Conservation (phyloP, 2,329 filamentous ascomycete genomes). For the Juglanconis oblonga region DNA sequence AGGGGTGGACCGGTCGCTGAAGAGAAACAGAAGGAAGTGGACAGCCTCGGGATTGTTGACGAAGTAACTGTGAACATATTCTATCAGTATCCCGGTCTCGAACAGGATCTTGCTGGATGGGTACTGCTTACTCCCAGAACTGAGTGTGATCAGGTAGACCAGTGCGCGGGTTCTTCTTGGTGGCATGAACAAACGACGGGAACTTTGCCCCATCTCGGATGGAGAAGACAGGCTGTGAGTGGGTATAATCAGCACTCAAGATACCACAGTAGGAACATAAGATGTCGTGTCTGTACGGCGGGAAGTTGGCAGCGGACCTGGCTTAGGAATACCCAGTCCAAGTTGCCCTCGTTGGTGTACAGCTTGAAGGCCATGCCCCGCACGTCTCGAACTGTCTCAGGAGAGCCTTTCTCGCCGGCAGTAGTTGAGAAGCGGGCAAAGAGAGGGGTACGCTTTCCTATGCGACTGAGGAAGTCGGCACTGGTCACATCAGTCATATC, state of each 20-base stretch:
- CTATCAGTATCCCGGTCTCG: neutral
- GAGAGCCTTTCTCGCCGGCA: constrained; percentile 23
- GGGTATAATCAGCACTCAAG: neutral
- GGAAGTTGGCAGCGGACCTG: neutral
- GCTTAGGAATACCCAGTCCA: constrained; percentile 41
- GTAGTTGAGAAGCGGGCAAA: constrained; percentile 26
- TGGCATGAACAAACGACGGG: constrained; percentile 31
- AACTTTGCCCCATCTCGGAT: constrained; percentile 47
- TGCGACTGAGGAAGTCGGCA: constrained; percentile 49
- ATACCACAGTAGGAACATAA: neutral
- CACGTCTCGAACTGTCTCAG: constrained; percentile 60
- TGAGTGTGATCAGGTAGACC: constrained; percentile 1
- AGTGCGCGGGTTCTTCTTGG: constrained; percentile 23
- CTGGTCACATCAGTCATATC: constrained; percentile 55
- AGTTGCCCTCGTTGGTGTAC: constrained; percentile 66
- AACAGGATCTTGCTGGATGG: neutral
- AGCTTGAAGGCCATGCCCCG: constrained; percentile 62
- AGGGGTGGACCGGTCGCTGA: constrained; percentile 47
- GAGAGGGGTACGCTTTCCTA: constrained; percentile 52
- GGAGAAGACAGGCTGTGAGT: constrained; percentile 38
- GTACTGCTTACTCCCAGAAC: constrained; percentile 30
- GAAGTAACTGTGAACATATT: constrained; percentile 14
- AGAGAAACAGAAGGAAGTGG: constrained; percentile 51
- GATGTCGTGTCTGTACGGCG: neutral
- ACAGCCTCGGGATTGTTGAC: constrained; percentile 42